These are phyloP conservation scores for Stachybotrys chartarum DNA, from an alignment of 2,329 filamentous ascomycete species.

Conservation along the genomic window DNA sequence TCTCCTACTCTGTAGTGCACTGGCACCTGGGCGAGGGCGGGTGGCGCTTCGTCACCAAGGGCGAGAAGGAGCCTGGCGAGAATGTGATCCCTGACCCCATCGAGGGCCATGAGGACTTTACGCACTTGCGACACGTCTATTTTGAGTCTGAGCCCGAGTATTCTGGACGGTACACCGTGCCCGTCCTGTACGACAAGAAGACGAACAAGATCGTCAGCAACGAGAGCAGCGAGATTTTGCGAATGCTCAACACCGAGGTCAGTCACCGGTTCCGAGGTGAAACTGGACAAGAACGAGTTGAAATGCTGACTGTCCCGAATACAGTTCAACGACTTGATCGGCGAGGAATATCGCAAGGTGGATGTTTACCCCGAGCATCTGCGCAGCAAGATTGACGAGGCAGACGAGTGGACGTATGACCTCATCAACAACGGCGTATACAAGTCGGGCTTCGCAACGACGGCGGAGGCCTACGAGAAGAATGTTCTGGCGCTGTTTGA, in stretches of 20 bases:
- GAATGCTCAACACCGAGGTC: slow-evolving; percentile 77
- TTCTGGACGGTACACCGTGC: slow-evolving; percentile 76
- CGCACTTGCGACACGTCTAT: slow-evolving; percentile 71
- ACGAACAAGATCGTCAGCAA: slow-evolving; percentile 76
- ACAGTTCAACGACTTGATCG: slow-evolving; percentile 65
- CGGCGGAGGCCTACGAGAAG: slow-evolving; percentile 73
- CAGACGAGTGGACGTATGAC: slow-evolving; percentile 76
- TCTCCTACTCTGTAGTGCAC: slow-evolving; percentile 76
- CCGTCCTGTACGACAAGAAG: slow-evolving; percentile 77
- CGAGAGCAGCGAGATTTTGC: slow-evolving; percentile 85
- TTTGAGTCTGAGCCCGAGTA: slow-evolving; percentile 68
- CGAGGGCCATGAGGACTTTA: slow-evolving; percentile 61
- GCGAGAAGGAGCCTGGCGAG: slow-evolving; percentile 49
- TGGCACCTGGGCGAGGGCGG: slow-evolving; percentile 73
- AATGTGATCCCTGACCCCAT: slow-evolving; percentile 63
- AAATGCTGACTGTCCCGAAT: not conserved
- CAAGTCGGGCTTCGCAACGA: slow-evolving; percentile 77
- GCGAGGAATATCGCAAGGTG: slow-evolving; percentile 49
- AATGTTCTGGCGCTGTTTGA: slow-evolving; percentile 66
- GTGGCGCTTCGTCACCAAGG: slow-evolving; percentile 73
- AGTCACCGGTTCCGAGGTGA: slow-evolving; percentile 1
- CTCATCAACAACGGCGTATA: slow-evolving; percentile 66
- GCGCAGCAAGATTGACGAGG: slow-evolving; percentile 62
- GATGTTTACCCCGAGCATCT: slow-evolving; percentile 62
- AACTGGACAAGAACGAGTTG: not conserved